A percentile compares a stretch with the other conserved stretches of the same genome.
phyloP scores from a whole-genome alignment of 768 basidiomycete species.

The Trametes gibbosa region DNA sequence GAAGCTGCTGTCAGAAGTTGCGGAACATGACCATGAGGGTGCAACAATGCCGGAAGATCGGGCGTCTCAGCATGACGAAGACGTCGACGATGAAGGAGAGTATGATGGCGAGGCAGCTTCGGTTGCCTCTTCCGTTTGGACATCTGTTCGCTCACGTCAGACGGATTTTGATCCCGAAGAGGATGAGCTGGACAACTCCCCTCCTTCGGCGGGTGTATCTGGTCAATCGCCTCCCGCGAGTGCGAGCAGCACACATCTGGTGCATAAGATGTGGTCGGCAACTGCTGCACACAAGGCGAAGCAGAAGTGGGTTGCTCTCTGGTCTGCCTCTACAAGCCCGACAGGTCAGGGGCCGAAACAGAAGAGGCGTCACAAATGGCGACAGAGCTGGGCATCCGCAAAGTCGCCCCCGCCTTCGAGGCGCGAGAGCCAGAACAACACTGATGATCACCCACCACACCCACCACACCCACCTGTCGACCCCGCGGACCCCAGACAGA shows the following conservation, averaged over 20 bases:
- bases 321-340: conserved; percentile 32
- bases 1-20: conserved; percentile 34
- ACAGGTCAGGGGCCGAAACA: neutral
- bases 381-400: conserved; percentile 13
- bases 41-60: neutral
- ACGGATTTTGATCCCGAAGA: conserved; percentile 19
- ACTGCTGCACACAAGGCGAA: conserved; percentile 54
- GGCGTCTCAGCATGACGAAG: conserved; percentile 29
- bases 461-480: neutral
- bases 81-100: conserved; percentile 40
- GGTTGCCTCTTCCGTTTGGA: conserved; percentile 51
- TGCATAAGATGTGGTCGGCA: conserved; percentile 36
- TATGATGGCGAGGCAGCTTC: conserved; percentile 48
- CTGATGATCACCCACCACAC: neutral
- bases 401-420: conserved; percentile 5
- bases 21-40: conserved; percentile 34
- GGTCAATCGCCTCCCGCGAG: conserved; percentile 13
- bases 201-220: conserved; percentile 31
- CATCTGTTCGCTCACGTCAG: conserved; percentile 40
- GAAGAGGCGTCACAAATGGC: conserved; percentile 10
- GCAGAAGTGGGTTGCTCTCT: conserved; percentile 49
- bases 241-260: conserved; percentile 19
- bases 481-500: conserved; percentile 12
- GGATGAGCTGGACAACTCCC: conserved; percentile 30
- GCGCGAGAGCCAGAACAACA: neutral